Evolutionary conservation across 2,329 filamentous ascomycete genomes (phyloP).

Genomic region (Beauveria varroae): DNA sequence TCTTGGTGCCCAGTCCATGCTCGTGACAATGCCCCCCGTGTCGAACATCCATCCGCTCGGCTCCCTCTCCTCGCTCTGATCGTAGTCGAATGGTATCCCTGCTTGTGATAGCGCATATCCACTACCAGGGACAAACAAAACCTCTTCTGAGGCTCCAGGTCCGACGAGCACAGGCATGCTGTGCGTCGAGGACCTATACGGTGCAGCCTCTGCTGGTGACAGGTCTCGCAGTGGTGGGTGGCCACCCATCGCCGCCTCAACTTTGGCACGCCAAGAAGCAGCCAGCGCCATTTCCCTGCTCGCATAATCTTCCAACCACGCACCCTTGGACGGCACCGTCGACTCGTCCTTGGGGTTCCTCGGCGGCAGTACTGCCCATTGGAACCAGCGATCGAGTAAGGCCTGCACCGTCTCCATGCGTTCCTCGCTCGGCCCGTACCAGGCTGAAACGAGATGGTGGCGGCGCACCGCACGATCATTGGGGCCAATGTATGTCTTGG

Average conservation of each 20-base stretch:
- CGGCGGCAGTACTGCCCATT: constrained; percentile 33
- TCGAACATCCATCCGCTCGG: constrained; percentile 46
- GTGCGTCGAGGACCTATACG: constrained; percentile 19
- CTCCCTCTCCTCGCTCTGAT: constrained; percentile 17
- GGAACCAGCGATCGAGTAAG: constrained; percentile 34
- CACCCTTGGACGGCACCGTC: constrained; percentile 25
- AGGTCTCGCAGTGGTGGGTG: constrained; percentile 12
- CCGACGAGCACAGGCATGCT: constrained; percentile 28
- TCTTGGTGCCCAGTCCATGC: constrained; percentile 45
- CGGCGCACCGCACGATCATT: constrained; percentile 28
- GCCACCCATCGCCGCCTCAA: constrained; percentile 15
- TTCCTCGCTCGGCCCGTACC: constrained; percentile 34
- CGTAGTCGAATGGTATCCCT: constrained; percentile 22
- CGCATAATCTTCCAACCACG: constrained; percentile 34
- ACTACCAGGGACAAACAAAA: constrained; percentile 21
- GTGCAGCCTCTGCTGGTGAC: constrained; percentile 19
- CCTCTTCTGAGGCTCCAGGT: constrained; percentile 21
- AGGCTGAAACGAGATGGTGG: constrained; percentile 27
- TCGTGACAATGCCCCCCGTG: constrained; percentile 43
- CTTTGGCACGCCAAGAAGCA: constrained; percentile 19
- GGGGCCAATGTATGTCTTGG: constrained; percentile 28
- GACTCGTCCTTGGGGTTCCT: constrained; percentile 17
- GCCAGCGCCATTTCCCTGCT: constrained; percentile 25
- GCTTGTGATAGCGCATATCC: constrained; percentile 20
- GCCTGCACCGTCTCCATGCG: constrained; percentile 28